These are phyloP conservation scores for Entophlyctis luteolus DNA, from an alignment of 192 early-diverging fungal species.

Conservation along the genomic window DNA sequence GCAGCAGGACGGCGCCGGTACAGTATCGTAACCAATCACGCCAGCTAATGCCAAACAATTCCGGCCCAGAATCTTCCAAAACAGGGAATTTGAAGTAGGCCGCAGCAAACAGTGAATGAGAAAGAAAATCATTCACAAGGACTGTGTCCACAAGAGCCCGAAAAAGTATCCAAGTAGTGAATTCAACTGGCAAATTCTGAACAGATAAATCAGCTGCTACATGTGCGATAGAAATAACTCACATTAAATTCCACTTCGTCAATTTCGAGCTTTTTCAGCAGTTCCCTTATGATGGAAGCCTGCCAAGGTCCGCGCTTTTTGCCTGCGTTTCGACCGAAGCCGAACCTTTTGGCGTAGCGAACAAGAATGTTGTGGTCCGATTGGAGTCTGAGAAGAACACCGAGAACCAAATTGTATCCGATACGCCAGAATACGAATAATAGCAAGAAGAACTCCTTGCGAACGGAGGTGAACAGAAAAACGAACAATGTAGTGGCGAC, in stretches of 20 bases:
- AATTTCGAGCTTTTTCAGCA: conserved; percentile 36
- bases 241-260: conserved; percentile 64
- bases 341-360: conserved; percentile 62
- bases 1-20: conserved; percentile 73
- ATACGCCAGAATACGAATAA: conserved; percentile 84
- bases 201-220: not conserved
- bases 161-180: conserved; percentile 93
- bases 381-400: conserved; percentile 74
- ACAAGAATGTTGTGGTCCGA: conserved; percentile 72
- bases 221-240: conserved; percentile 23
- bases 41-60: conserved; percentile 23
- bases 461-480: conserved; percentile 57
- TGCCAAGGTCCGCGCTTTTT: conserved; percentile 33
- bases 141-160: conserved; percentile 89
- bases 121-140: conserved; percentile 86
- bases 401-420: conserved; percentile 83
- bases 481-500: conserved; percentile 50
- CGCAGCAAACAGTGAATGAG: conserved; percentile 78
- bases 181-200: conserved; percentile 78
- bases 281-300: conserved; percentile 28
- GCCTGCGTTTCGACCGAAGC: conserved; percentile 43
- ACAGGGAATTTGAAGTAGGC: conserved; percentile 72
- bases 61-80: conserved; percentile 3
- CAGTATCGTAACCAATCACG: conserved; percentile 65
- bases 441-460: conserved; percentile 57